phyloP scores from a whole-genome alignment of 495 filamentous ascomycete species.

The Platismatia glauca region DNA sequence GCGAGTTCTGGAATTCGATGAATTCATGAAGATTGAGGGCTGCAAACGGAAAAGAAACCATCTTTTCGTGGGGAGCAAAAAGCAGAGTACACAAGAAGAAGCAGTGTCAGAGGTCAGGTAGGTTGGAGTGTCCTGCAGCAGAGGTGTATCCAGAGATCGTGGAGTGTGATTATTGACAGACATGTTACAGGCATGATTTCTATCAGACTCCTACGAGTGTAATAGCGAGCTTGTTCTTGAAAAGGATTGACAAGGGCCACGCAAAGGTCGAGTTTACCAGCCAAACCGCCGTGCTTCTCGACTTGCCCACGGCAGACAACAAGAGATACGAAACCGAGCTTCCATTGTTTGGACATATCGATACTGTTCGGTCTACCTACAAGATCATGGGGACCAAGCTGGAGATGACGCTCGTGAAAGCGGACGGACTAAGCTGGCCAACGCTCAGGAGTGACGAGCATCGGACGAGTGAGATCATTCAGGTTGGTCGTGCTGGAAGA shows the following conservation, averaged over 20 bases:
- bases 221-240: constrained; percentile 87
- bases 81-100: constrained; percentile 48
- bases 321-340: constrained; percentile 74
- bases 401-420: constrained; percentile 76
- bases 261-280: constrained; percentile 60
- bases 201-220: constrained; percentile 84
- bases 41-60: constrained; percentile 76
- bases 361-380: constrained; percentile 62
- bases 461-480: constrained; percentile 68
- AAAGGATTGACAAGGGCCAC: constrained; percentile 82
- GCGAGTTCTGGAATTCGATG: constrained; percentile 90
- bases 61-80: constrained; percentile 76
- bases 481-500: constrained; percentile 69
- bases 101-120: constrained; percentile 63
- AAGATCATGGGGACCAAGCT: constrained; percentile 93
- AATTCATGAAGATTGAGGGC: constrained; percentile 91
- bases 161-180: neutral
- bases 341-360: constrained; percentile 66
- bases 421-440: constrained; percentile 76
- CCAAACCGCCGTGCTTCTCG: constrained; percentile 51
- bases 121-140: constrained; percentile 19
- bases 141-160: neutral
- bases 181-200: constrained; percentile 65
- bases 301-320: constrained; percentile 73
- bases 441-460: constrained; percentile 79